A percentile compares a stretch with the other conserved stretches of the same genome.
phyloP scores from a whole-genome alignment of 176 grass and related monocot genomes.

The Musa schizocarpa region DNA sequence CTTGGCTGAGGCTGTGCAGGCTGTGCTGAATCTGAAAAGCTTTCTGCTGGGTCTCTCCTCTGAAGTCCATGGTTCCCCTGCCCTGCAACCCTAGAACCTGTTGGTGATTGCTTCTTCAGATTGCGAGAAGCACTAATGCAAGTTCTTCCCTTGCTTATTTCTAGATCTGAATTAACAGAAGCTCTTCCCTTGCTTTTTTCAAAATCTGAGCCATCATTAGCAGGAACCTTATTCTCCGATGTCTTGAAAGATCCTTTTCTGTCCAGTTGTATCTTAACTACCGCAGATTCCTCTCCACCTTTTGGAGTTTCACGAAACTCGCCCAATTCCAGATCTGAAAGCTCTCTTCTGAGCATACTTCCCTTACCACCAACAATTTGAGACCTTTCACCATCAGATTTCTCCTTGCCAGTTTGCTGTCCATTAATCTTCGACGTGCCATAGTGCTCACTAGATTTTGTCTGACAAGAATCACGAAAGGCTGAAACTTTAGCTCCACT shows the following conservation, averaged over 20 bases:
- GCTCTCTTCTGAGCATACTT: conserved; percentile 60
- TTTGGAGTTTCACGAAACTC: conserved; percentile 60
- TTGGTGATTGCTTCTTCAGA: conserved; percentile 39
- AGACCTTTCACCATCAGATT: conserved; percentile 44
- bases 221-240: conserved; percentile 37
- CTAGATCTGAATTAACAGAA: conserved; percentile 17
- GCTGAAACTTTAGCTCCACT: conserved; percentile 16
- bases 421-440: conserved; percentile 32
- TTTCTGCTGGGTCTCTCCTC: conserved; percentile 30
- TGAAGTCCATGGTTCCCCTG: conserved; percentile 36
- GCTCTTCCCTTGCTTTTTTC: conserved; percentile 39
- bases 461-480: conserved; percentile 30
- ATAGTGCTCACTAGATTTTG: not conserved
- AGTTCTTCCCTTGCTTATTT: conserved; percentile 38
- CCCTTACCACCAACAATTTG: conserved; percentile 21
- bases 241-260: conserved; percentile 82
- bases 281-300: conserved; percentile 43
- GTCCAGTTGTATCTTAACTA: conserved; percentile 55
- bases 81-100: conserved; percentile 24
- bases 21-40: conserved; percentile 35
- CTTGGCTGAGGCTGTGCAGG: conserved; percentile 26
- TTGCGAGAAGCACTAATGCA: conserved; percentile 31
- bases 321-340: conserved; percentile 88
- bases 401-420: conserved; percentile 29
- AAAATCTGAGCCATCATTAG: conserved; percentile 30